A percentile compares a stretch with the other conserved stretches of the same genome.
These are phyloP conservation scores for Porodaedalea pini DNA, from an alignment of 1,284 basidiomycete species.

Conservation along the genomic window DNA sequence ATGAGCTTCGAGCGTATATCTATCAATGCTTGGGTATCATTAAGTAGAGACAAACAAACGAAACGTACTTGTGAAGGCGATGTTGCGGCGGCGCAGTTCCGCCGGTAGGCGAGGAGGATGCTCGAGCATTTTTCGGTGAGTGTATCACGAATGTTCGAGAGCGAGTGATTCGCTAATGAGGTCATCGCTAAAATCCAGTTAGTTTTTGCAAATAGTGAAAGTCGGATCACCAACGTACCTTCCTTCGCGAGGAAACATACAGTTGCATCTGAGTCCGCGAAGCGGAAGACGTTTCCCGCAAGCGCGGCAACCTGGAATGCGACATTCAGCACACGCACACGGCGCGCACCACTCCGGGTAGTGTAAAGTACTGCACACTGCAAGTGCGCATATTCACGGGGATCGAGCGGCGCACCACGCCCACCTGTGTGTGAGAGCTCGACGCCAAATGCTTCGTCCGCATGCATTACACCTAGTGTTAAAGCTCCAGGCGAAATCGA, in stretches of 20 bases:
- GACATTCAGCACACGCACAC: conserved; percentile 86
- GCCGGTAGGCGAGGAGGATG: conserved; percentile 84
- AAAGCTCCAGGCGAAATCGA: not conserved
- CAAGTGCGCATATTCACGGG: conserved; percentile 76
- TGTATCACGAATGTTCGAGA: conserved; percentile 78
- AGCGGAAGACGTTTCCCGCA: conserved; percentile 90
- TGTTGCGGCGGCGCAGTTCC: conserved; percentile 85
- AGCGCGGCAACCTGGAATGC: conserved; percentile 79
- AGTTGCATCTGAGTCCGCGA: conserved; percentile 87
- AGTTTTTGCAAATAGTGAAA: conserved; percentile 1
- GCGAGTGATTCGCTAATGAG: conserved; percentile 57
- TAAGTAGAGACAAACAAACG: not conserved
- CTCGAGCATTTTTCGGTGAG: conserved; percentile 84
- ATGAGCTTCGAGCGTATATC: conserved; percentile 52
- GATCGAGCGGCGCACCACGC: conserved; percentile 49
- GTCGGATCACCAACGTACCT: conserved; percentile 46
- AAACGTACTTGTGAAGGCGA: conserved; percentile 71
- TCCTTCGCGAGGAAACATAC: conserved; percentile 77
- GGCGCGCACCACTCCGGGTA: conserved; percentile 70
- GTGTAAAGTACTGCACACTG: conserved; percentile 96
- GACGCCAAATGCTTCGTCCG: conserved; percentile 77
- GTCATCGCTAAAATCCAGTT: conserved; percentile 54
- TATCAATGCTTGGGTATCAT: not conserved
- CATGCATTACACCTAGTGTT: conserved; percentile 77
- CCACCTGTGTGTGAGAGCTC: conserved; percentile 58